Evolutionary conservation across 2,329 filamentous ascomycete species (phyloP), one percentile per base, ranked within the genome.

Genomic region (Cercospora berteroae): DNA sequence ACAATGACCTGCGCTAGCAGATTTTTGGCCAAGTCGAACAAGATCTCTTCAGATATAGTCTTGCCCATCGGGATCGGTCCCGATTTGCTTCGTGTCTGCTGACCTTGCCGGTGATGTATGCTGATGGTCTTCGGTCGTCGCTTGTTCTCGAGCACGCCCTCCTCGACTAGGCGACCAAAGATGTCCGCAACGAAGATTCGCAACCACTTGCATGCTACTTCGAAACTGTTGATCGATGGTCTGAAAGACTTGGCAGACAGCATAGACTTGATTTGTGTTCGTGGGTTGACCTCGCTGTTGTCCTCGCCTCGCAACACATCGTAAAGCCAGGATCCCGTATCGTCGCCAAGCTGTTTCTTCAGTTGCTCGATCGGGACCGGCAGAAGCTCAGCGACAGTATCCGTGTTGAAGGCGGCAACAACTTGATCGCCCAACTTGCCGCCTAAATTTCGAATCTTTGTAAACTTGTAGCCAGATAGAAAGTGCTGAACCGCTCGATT

Each of bases 181-280:
- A 99, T 96, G 77, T 99, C 95, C 1, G 93, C 92, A 4, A 87
- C 89, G 77, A 98, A 98, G 64, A 99, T 97, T 10, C 90, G 86
- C 44, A 99, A 83, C 95, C 95, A 99, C 68, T 89, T 89, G 25
- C 87, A 83, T 1, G 90, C 94, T 77, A 96, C 92, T 23, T 95
- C 92, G 18, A 87, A 81, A 2, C 85, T 90, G 72, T 88, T 91
- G 76, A 98, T 94, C 65, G 86, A 88, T 0, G 95, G 95, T 27
- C 92, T 86, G 75, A 99, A 99, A 0, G 93, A 96, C 77, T 99
- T 99, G 20, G 95, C 94, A 1, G 93, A 97, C 13, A 98, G 84
- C 94, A 99, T 98, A 16, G 91, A 95, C 78, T 98, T 97, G 82
- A 97, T 97, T 75, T 95, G 92, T 1, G 93, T 97, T 61, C 94